These are phyloP conservation scores for Phaeosphaeriaceae sp. DNA, from an alignment of 2,329 filamentous ascomycete genomes.

Conservation along the genomic window DNA sequence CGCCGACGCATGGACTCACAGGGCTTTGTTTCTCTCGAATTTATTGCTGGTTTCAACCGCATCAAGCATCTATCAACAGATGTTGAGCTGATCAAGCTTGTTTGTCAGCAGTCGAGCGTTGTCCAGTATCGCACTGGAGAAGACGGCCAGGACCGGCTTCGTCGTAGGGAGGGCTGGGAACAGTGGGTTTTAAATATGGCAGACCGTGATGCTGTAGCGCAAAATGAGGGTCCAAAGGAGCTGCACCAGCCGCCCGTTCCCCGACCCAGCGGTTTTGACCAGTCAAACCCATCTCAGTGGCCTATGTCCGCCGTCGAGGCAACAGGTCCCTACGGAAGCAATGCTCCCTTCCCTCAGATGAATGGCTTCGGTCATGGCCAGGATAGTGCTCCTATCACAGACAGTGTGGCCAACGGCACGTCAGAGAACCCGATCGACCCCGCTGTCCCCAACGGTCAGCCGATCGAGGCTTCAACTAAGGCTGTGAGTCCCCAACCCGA, in stretches of 20 bases:
- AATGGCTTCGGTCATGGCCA: constrained; percentile 39
- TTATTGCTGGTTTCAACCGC: constrained; percentile 87
- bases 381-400: constrained; percentile 16
- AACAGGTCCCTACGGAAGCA: constrained; percentile 25
- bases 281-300: constrained; percentile 36
- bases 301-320: constrained; percentile 33
- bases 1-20: constrained; percentile 93
- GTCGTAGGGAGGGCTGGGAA: constrained; percentile 77
- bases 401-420: constrained; percentile 29
- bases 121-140: constrained; percentile 78
- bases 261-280: constrained; percentile 46
- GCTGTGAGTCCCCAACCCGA: constrained; percentile 48
- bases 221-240: constrained; percentile 71
- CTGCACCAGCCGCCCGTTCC: constrained; percentile 51
- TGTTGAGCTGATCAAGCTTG: constrained; percentile 74
- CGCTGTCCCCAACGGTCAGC: constrained; percentile 32
- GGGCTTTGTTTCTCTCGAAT: constrained; percentile 81
- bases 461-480: constrained; percentile 36
- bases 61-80: constrained; percentile 77
- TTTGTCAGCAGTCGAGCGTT: constrained; percentile 73
- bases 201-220: constrained; percentile 75
- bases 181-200: constrained; percentile 77
- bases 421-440: constrained; percentile 29
- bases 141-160: constrained; percentile 80
- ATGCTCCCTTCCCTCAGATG: constrained; percentile 32